Percentiles rank a stretch among this genome's conserved stretches.
phyloP scores from a whole-genome alignment of 2,329 filamentous ascomycete species.

The Zymoseptoria pseudotritici region DNA sequence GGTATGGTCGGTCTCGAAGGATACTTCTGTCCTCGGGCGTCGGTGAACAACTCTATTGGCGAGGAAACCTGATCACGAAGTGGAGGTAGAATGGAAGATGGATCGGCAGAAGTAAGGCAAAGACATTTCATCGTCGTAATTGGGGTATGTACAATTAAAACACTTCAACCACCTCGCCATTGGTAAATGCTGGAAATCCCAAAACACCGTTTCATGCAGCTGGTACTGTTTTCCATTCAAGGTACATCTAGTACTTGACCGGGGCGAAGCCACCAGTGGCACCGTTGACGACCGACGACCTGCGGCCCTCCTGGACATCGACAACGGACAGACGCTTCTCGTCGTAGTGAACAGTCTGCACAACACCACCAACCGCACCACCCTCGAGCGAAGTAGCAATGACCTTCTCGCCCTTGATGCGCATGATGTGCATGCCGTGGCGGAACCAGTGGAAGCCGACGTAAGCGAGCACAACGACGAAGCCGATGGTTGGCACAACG shows the following conservation, averaged over 20 bases:
- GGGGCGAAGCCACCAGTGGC: slow-evolving; percentile 22
- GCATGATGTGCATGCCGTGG: slow-evolving; percentile 28
- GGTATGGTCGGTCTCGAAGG: too few species aligned
- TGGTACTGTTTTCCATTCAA: background rate
- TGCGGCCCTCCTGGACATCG: slow-evolving; percentile 21
- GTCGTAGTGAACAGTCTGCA: slow-evolving; percentile 29
- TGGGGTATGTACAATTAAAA: background rate
- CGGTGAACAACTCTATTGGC: background rate
- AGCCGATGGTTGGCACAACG: slow-evolving; percentile 39
- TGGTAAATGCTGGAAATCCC: background rate
- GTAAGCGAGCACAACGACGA: slow-evolving; percentile 34
- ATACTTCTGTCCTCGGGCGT: background rate
- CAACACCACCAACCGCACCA: slow-evolving; percentile 28
- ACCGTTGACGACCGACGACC: slow-evolving; percentile 21
- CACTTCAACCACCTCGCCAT: background rate
- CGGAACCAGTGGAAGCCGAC: slow-evolving; percentile 27
- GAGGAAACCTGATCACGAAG: background rate
- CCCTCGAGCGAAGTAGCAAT: slow-evolving; percentile 26
- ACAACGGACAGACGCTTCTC: slow-evolving; percentile 26
- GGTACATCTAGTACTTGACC: background rate
- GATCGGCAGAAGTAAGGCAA: background rate
- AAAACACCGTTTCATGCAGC: background rate
- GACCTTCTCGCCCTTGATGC: slow-evolving; percentile 26
- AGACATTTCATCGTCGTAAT: background rate
- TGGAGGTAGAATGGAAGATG: background rate